Evolutionary conservation across 2,329 filamentous ascomycete genomes (phyloP).

Genomic region (Pseudocercospora fuligena): DNA sequence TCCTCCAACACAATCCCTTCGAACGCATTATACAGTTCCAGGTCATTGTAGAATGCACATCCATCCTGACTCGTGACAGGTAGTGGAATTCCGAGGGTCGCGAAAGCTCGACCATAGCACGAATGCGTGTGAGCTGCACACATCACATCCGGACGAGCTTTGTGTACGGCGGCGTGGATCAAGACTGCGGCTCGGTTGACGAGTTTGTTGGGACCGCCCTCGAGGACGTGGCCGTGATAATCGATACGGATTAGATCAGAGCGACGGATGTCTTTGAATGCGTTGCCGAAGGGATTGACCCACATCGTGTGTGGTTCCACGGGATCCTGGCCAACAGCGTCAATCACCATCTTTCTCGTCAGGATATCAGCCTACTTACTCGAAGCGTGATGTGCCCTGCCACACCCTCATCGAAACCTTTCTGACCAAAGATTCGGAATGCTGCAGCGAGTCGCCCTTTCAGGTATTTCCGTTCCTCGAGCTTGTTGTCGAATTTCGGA

Average conservation of each 20-base stretch:
- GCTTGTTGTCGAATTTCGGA: slow-evolving; percentile 36
- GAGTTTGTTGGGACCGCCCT: slow-evolving; percentile 39
- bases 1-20: slow-evolving; percentile 49
- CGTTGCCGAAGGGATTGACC: slow-evolving; percentile 45
- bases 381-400: slow-evolving; percentile 43
- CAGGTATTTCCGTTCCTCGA: slow-evolving; percentile 42
- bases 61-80: slow-evolving; percentile 46
- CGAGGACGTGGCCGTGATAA: slow-evolving; percentile 45
- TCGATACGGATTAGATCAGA: slow-evolving; percentile 49
- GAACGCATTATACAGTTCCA: slow-evolving; percentile 33
- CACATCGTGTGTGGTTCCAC: not conserved
- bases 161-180: slow-evolving; percentile 46
- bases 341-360: not conserved
- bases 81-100: slow-evolving; percentile 39
- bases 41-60: slow-evolving; percentile 42
- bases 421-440: slow-evolving; percentile 45
- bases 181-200: slow-evolving; percentile 49
- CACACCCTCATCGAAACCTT: slow-evolving; percentile 41
- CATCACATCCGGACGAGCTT: slow-evolving; percentile 46
- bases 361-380: not conserved
- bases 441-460: slow-evolving; percentile 46
- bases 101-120: slow-evolving; percentile 46
- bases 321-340: not conserved
- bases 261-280: slow-evolving; percentile 45
- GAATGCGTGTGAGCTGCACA: slow-evolving; percentile 48